A percentile compares a stretch with the other conserved stretches of the same genome.
These are phyloP conservation scores for Cucumis sativus DNA, from an alignment of 306 rosid genomes.

Conservation along the genomic window Cucumber_9930_V3 NC_026656.2:6969501-6970000, in stretches of 20 bases:
- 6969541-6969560: neutral
- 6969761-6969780: neutral
- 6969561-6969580: neutral
- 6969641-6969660: neutral
- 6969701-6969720: neutral
- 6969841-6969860: neutral
- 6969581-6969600: neutral
- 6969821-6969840: neutral
- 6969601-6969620: neutral
- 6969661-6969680: neutral
- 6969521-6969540: slow-evolving; percentile 7
- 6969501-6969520: neutral
- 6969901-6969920: neutral
- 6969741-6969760: neutral
- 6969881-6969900: neutral
- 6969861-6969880: neutral
- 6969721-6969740: neutral
- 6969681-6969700: neutral
- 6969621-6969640: neutral
- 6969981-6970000: slow-evolving; percentile 76
- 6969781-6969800: slow-evolving; percentile 2
- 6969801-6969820: neutral
- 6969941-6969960: slow-evolving; percentile 45
- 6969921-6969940: neutral
- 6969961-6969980: slow-evolving; percentile 51